These are phyloP conservation scores for Phyllosticta citriasiana DNA, from an alignment of 2,329 filamentous ascomycete genomes.

Conservation along the genomic window DNA sequence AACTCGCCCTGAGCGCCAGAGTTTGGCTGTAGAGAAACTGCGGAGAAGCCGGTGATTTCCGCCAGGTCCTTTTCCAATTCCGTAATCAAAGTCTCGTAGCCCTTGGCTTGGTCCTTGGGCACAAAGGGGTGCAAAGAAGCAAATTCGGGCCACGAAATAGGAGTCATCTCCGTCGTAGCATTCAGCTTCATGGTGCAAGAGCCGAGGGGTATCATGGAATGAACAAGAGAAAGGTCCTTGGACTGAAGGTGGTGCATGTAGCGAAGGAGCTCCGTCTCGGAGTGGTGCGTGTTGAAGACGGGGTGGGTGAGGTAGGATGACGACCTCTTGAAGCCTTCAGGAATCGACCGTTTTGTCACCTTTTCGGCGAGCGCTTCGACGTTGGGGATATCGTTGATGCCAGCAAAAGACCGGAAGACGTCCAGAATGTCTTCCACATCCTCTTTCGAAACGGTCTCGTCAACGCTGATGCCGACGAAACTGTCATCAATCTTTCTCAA, in stretches of 20 bases:
- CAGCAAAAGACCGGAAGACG: slow-evolving; percentile 42
- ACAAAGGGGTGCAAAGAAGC: slow-evolving; percentile 75
- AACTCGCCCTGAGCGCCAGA: slow-evolving; percentile 95
- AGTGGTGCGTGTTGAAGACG: slow-evolving; percentile 91
- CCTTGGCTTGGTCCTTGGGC: slow-evolving; percentile 51
- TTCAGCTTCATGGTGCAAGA: slow-evolving; percentile 99
- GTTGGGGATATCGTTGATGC: slow-evolving; percentile 35
- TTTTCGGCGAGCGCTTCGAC: slow-evolving; percentile 7
- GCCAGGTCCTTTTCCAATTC: slow-evolving; percentile 67
- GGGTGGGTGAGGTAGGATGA: slow-evolving; percentile 76
- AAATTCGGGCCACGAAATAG: slow-evolving; percentile 67
- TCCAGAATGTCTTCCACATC: slow-evolving; percentile 49
- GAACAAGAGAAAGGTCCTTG: slow-evolving; percentile 85
- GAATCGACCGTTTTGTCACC: slow-evolving; percentile 27
- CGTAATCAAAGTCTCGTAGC: slow-evolving; percentile 60
- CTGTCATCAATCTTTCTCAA: slow-evolving; percentile 52
- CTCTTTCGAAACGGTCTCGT: slow-evolving; percentile 57
- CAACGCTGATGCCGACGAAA: slow-evolving; percentile 63
- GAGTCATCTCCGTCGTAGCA: slow-evolving; percentile 84
- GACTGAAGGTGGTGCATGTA: slow-evolving; percentile 92
- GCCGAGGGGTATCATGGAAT: slow-evolving; percentile 95
- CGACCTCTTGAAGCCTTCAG: slow-evolving; percentile 55
- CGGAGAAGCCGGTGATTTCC: slow-evolving; percentile 80
- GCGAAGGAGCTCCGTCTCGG: slow-evolving; percentile 84
- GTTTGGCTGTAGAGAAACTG: slow-evolving; percentile 86